phyloP scores from a whole-genome alignment of 2,329 filamentous ascomycete genomes.

The Metarhizium anisopliae region DNA sequence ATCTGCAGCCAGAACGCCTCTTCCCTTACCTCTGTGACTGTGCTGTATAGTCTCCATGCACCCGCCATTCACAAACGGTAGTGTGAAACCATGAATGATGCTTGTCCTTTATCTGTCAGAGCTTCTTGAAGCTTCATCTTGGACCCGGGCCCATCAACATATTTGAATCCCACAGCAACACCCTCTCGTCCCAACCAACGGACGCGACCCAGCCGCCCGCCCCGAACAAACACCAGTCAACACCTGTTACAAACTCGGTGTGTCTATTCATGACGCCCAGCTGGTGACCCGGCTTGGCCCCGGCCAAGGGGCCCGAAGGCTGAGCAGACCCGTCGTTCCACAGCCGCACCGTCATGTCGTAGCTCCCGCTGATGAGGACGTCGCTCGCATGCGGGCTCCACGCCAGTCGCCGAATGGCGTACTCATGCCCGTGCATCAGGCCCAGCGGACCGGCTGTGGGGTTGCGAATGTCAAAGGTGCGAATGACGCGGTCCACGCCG shows the following conservation, averaged over 20 bases:
- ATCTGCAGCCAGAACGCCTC: not conserved
- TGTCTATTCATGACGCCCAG: slow-evolving; percentile 84
- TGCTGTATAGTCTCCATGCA: not conserved
- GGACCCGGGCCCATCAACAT: slow-evolving; percentile 26
- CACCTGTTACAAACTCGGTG: slow-evolving; percentile 91
- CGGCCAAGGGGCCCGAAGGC: slow-evolving; percentile 23
- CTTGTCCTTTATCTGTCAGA: not conserved
- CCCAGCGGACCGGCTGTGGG: slow-evolving; percentile 63
- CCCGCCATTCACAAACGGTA: not conserved
- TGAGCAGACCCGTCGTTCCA: slow-evolving; percentile 68
- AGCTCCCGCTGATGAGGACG: slow-evolving; percentile 78
- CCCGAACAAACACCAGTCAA: slow-evolving; percentile 97
- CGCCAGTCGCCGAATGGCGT: slow-evolving; percentile 74
- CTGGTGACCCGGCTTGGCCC: slow-evolving; percentile 52
- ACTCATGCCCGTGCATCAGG: slow-evolving; percentile 77
- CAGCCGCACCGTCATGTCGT: slow-evolving; percentile 94
- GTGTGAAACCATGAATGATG: not conserved
- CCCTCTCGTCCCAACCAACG: slow-evolving; percentile 85
- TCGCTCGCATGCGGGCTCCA: slow-evolving; percentile 95
- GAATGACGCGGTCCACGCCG: slow-evolving; percentile 78
- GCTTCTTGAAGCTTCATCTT: slow-evolving; percentile 8
- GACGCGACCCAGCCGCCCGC: slow-evolving; percentile 93
- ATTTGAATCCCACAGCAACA: slow-evolving; percentile 86
- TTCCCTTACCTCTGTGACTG: not conserved
- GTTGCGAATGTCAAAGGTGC: slow-evolving; percentile 83